phyloP scores from a whole-genome alignment of 2,329 filamentous ascomycete genomes.

The Grosmannia penicillata region DNA sequence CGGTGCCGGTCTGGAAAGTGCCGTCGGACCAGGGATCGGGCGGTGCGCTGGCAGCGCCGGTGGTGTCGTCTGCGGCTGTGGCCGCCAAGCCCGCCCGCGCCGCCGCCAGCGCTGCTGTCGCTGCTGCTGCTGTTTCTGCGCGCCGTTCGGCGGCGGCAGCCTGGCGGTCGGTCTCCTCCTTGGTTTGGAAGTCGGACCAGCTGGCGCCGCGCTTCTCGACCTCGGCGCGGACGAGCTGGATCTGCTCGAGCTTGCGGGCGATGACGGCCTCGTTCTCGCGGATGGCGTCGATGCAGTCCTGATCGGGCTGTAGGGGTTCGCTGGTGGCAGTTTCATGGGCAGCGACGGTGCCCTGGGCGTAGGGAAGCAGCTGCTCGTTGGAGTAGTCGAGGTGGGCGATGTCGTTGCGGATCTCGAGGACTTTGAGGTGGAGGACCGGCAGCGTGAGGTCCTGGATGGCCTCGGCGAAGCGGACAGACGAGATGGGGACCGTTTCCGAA shows the following conservation, averaged over 20 bases:
- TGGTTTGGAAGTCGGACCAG: conserved; percentile 41
- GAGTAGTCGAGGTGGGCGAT: conserved; percentile 60
- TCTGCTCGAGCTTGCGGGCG: conserved; percentile 49
- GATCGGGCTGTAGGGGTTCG: conserved; percentile 33
- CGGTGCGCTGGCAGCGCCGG: neutral
- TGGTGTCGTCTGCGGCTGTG: neutral
- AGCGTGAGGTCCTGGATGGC: conserved; percentile 54
- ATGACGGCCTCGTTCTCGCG: conserved; percentile 57
- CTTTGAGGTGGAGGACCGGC: conserved; percentile 55
- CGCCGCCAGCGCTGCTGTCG: conserved; percentile 1
- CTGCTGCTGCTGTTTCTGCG: neutral
- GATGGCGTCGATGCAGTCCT: conserved; percentile 61
- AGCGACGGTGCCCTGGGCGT: conserved; percentile 34
- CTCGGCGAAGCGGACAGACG: conserved; percentile 45
- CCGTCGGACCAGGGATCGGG: conserved; percentile 42
- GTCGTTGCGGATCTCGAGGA: conserved; percentile 60
- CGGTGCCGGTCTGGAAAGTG: conserved; percentile 45
- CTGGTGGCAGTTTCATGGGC: conserved; percentile 11
- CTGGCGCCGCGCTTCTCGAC: conserved; percentile 41
- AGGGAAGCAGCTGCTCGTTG: conserved; percentile 58
- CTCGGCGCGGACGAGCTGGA: conserved; percentile 48
- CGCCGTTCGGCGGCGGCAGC: conserved; percentile 4
- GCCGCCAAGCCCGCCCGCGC: neutral
- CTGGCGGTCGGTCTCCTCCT: conserved; percentile 20
- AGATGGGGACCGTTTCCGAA: conserved; percentile 45